Conservation (phyloP, 108 stramenopile species). For the Nitzschia putrida region DNA sequence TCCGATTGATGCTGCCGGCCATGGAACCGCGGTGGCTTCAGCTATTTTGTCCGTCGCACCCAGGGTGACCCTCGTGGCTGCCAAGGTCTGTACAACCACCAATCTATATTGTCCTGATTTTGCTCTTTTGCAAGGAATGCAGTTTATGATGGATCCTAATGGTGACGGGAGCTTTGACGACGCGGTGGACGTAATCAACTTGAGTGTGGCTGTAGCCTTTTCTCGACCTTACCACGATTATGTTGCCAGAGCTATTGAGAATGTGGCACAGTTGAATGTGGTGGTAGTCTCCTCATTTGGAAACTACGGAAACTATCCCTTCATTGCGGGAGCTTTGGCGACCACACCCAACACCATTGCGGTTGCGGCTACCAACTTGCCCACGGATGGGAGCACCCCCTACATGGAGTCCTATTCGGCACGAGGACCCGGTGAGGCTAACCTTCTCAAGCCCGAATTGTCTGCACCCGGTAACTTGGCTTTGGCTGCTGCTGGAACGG, state of each 20-base stretch:
- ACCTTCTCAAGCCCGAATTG: constrained; percentile 37
- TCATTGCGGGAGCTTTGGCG: constrained; percentile 22
- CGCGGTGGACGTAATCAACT: constrained; percentile 25
- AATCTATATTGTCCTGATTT: constrained; percentile 19
- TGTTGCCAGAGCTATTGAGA: constrained; percentile 14
- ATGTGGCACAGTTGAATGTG: constrained; percentile 12
- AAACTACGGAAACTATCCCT: constrained; percentile 34
- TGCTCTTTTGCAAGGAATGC: constrained; percentile 25
- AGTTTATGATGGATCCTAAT: constrained; percentile 21
- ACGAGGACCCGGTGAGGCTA: constrained; percentile 33
- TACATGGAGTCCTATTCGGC: constrained; percentile 26
- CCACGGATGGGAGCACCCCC: neutral
- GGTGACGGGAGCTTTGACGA: constrained; percentile 2
- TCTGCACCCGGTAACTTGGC: constrained; percentile 20
- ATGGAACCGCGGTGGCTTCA: constrained; percentile 33
- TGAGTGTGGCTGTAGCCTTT: constrained; percentile 3
- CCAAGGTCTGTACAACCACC: constrained; percentile 16
- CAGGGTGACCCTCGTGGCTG: constrained; percentile 20
- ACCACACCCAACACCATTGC: constrained; percentile 19
- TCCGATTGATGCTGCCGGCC: constrained; percentile 34
- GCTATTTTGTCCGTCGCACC: constrained; percentile 31
- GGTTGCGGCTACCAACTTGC: constrained; percentile 26
- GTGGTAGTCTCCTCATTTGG: constrained; percentile 20
- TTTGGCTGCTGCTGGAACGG: constrained; percentile 16
- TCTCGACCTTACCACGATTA: constrained; percentile 12